A percentile compares a stretch with the other conserved stretches of the same genome.
Conservation (phyloP, 2,329 filamentous ascomycete species). For the Beauveria asiatica region DNA sequence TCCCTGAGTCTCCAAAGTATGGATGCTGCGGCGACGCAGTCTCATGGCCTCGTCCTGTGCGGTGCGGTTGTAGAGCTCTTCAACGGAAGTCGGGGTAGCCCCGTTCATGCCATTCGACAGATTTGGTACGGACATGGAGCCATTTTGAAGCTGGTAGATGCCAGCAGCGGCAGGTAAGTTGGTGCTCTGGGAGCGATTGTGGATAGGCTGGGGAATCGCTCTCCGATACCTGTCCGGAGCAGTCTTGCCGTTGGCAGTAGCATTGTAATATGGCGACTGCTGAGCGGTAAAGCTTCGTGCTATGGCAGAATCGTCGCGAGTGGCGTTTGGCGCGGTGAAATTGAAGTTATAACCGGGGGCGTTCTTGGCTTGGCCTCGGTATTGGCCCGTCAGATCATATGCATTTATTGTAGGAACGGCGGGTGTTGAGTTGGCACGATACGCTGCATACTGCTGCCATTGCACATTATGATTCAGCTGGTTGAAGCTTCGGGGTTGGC, state of each 20-base stretch:
- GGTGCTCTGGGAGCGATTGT: constrained; percentile 29
- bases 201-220: constrained; percentile 35
- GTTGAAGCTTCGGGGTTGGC: constrained; percentile 69
- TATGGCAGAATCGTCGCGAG: constrained; percentile 45
- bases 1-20: constrained; percentile 41
- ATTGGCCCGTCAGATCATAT: constrained; percentile 20
- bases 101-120: constrained; percentile 47
- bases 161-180: constrained; percentile 21
- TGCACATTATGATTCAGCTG: constrained; percentile 50
- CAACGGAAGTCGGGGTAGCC: constrained; percentile 40
- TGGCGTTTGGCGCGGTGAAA: constrained; percentile 30
- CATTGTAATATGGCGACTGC: constrained; percentile 39
- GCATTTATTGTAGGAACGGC: constrained; percentile 27
- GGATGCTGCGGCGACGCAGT: constrained; percentile 76
- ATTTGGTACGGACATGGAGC: constrained; percentile 29
- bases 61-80: constrained; percentile 56
- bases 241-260: constrained; percentile 35
- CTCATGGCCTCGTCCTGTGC: constrained; percentile 62
- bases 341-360: constrained; percentile 30
- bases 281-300: constrained; percentile 34
- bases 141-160: constrained; percentile 23
- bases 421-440: constrained; percentile 40
- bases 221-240: constrained; percentile 73
- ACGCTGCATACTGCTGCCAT: constrained; percentile 41
- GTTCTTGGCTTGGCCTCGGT: constrained; percentile 26